Evolutionary conservation across 371 early-diverging fungal genomes (phyloP).

Genomic region (Syncephalastrum racemosum): DNA sequence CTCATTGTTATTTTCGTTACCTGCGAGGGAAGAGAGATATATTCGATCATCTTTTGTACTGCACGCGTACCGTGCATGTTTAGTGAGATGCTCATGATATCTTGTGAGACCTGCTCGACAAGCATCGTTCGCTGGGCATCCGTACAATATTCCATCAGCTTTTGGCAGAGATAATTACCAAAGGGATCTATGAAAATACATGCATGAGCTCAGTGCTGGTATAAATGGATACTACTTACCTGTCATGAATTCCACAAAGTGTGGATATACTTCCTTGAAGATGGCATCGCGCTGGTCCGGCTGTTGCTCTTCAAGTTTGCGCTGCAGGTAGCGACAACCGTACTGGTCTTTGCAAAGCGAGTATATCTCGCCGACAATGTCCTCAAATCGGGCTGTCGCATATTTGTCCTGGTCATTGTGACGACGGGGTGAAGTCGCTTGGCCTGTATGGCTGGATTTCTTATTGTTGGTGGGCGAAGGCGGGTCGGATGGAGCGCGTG

Average conservation of each 20-base stretch:
- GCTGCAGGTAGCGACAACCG: constrained; percentile 88
- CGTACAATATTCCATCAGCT: constrained; percentile 77
- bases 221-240: constrained; percentile 29
- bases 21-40: constrained; percentile 61
- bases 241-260: constrained; percentile 85
- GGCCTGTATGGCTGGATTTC: constrained; percentile 6
- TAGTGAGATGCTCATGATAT: constrained; percentile 78
- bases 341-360: constrained; percentile 88
- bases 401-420: constrained; percentile 56
- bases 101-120: constrained; percentile 69
- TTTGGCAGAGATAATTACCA: constrained; percentile 92
- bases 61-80: constrained; percentile 98
- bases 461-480: constrained; percentile 4
- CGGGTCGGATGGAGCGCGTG: constrained; percentile 17
- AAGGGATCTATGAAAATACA: constrained; percentile 67
- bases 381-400: constrained; percentile 62
- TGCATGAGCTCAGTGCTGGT: not conserved
- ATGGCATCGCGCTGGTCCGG: constrained; percentile 63
- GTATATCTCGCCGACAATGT: constrained; percentile 71
- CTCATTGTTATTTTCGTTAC: constrained; percentile 14
- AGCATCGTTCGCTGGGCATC: constrained; percentile 76
- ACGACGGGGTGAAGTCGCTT: constrained; percentile 12
- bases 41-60: constrained; percentile 94
- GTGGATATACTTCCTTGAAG: constrained; percentile 70
- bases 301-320: constrained; percentile 78